Evolutionary conservation across 2,329 filamentous ascomycete species (phyloP), one percentile per base, ranked within the genome.

Genomic region (Myriosclerotinia curreyana): DNA sequence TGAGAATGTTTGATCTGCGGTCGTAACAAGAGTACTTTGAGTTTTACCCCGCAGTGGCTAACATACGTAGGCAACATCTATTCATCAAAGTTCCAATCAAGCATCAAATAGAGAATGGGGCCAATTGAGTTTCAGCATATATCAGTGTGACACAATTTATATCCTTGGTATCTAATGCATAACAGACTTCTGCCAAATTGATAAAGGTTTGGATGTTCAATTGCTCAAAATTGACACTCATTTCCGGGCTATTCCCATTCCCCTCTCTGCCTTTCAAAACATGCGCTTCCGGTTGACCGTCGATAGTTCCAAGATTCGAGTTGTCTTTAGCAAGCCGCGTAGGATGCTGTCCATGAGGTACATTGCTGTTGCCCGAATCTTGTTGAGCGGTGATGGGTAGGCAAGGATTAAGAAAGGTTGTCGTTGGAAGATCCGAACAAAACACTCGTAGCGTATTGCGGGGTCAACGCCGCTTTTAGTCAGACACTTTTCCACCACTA

Each of bases 391-490:
- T 48, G 22, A 8, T 46, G 46, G 40, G 36, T 46, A 58, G 25
- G 25, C 55, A 34, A 12, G 55, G 28, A 36, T 58, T 14, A 17
- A 58, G 28, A 46, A 34, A 34, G 12, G 7, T 56, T 44, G 54
- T 34, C 28, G 31, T 53, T 9, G 25, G n/a, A n/a, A 40, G n/a
- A 60, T 38, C 36, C 55, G 8, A 36, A 58, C 40, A 9, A 36
- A 36, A 31, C 1, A 22, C 25, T 56, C 17, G 25, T 62, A 60
- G 46, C 5, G 49, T 48, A 42, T 52, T 64, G 62, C 62, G 62
- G 62, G 63, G 63, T 62, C 34, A 40, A 54, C 50, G 63, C 63
- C 63, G 63, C 63, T 65, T 60, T 65, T 62, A 65, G 34, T 44
- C 34, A 6, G 12, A 5, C 12, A 15, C n/a, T 48, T 34, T 55